Evolutionary conservation across 2,329 filamentous ascomycete species (phyloP).

Genomic region (Botrytis cinerea): DNA sequence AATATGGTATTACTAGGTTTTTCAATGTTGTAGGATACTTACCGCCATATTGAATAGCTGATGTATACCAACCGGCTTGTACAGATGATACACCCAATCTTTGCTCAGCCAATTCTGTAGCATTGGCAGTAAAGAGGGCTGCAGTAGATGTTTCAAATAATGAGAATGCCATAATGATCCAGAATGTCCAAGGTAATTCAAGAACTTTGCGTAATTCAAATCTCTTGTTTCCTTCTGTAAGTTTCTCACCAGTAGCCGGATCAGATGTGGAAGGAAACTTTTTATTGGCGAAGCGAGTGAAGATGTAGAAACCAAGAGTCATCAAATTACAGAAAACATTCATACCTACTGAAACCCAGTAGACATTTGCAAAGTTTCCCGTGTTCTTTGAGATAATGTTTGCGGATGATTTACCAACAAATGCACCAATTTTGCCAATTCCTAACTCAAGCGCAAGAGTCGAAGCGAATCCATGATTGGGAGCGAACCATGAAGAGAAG

Average conservation of each 20-base stretch:
- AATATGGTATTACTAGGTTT: not conserved
- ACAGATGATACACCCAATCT: conserved; percentile 57
- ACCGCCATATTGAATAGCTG: conserved; percentile 56
- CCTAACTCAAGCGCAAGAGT: conserved; percentile 62
- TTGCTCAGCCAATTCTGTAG: conserved; percentile 61
- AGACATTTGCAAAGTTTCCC: conserved; percentile 63
- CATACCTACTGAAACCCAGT: conserved; percentile 63
- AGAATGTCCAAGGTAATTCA: conserved; percentile 60
- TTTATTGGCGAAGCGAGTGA: conserved; percentile 49
- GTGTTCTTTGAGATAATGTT: conserved; percentile 51
- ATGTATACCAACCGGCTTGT: conserved; percentile 61
- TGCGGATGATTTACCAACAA: conserved; percentile 60
- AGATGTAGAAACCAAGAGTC: conserved; percentile 56
- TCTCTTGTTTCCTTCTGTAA: conserved; percentile 61
- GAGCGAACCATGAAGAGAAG: conserved; percentile 65
- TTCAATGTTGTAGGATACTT: conserved; percentile 4
- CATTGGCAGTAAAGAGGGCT: conserved; percentile 56
- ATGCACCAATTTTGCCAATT: conserved; percentile 61
- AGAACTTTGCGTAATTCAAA: conserved; percentile 58
- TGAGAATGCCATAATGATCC: conserved; percentile 56
- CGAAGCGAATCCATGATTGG: conserved; percentile 61
- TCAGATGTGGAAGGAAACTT: conserved; percentile 42
- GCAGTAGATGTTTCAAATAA: conserved; percentile 61
- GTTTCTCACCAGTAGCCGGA: conserved; percentile 57
- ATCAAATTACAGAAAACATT: conserved; percentile 62